Evolutionary conservation across 2,329 filamentous ascomycete species (phyloP).

Genomic region (Colletotrichum sp.): DNA sequence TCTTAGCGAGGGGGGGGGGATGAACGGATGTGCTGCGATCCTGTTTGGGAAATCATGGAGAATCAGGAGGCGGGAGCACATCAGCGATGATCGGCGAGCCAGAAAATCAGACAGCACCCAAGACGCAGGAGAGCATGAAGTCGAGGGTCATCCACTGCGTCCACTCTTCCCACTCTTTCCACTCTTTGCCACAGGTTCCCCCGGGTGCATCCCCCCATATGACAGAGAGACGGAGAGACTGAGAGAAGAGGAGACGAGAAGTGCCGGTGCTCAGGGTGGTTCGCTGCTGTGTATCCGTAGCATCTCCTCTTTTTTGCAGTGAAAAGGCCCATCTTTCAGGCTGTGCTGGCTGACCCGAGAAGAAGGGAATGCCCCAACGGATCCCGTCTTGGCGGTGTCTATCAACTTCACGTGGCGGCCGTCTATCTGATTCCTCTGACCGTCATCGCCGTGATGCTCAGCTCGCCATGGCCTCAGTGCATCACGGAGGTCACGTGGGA

Average conservation of each 20-base stretch:
- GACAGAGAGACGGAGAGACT: background rate
- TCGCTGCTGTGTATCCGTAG: background rate
- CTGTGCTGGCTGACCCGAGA: background rate
- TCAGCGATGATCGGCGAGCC: slow-evolving; percentile 10
- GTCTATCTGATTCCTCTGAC: background rate
- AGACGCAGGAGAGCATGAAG: background rate
- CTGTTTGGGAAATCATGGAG: slow-evolving; percentile 20
- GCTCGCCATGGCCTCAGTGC: background rate
- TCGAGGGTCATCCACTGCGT: background rate
- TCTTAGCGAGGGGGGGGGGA: slow-evolving; percentile 12
- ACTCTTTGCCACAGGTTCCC: background rate
- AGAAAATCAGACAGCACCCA: slow-evolving; percentile 8
- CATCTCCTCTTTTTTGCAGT: background rate
- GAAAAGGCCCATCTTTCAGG: background rate
- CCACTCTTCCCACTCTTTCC: background rate
- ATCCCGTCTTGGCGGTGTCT: slow-evolving; percentile 12
- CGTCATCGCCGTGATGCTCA: background rate
- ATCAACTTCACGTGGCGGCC: background rate
- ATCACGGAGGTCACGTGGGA: background rate
- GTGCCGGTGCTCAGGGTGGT: background rate
- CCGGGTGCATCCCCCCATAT: background rate
- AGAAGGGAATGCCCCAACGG: background rate
- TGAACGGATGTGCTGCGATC: slow-evolving; percentile 14
- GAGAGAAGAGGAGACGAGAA: background rate
- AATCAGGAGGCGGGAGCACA: slow-evolving; percentile 1